These are phyloP conservation scores for Asclepias syriaca DNA, from an alignment of 257 asterid genomes.

Conservation along the genomic window DNA sequence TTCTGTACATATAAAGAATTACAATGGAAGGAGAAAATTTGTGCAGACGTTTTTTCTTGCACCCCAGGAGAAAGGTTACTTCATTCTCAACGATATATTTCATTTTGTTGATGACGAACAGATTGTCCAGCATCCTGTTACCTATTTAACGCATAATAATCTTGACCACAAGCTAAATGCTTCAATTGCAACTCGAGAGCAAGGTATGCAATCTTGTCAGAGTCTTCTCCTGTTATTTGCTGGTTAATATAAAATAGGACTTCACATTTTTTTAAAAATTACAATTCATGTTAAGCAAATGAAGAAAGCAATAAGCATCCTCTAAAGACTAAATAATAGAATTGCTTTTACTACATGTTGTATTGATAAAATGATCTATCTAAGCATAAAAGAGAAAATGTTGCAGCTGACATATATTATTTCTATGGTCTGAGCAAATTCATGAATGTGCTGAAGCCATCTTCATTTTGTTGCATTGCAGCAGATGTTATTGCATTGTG, in stretches of 20 bases:
- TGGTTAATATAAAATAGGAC: not conserved
- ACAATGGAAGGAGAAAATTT: slow-evolving; percentile 66
- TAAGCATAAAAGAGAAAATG: too few species aligned
- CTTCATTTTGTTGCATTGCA: too few species aligned
- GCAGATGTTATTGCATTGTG: too few species aligned
- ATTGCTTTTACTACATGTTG: too few species aligned
- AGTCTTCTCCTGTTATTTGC: not conserved
- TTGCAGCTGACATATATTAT: too few species aligned
- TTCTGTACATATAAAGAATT: slow-evolving; percentile 52
- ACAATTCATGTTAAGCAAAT: not conserved
- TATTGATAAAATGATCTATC: too few species aligned
- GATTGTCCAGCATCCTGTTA: slow-evolving; percentile 59
- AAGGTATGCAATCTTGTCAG: slow-evolving; percentile 43
- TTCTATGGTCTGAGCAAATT: too few species aligned
- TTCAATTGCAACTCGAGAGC: slow-evolving; percentile 52
- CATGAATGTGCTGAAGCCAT: too few species aligned
- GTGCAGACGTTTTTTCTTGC: slow-evolving; percentile 93
- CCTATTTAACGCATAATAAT: slow-evolving; percentile 61
- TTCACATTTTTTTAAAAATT: not conserved
- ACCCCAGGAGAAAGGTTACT: slow-evolving; percentile 92
- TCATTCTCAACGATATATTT: slow-evolving; percentile 82
- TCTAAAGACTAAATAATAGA: too few species aligned
- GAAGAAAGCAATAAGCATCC: not conserved
- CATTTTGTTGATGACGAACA: slow-evolving; percentile 75
- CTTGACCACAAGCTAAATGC: slow-evolving; percentile 50